Evolutionary conservation across 2,329 filamentous ascomycete species (phyloP).

Genomic region (Stagonosporopsis vannaccii): DNA sequence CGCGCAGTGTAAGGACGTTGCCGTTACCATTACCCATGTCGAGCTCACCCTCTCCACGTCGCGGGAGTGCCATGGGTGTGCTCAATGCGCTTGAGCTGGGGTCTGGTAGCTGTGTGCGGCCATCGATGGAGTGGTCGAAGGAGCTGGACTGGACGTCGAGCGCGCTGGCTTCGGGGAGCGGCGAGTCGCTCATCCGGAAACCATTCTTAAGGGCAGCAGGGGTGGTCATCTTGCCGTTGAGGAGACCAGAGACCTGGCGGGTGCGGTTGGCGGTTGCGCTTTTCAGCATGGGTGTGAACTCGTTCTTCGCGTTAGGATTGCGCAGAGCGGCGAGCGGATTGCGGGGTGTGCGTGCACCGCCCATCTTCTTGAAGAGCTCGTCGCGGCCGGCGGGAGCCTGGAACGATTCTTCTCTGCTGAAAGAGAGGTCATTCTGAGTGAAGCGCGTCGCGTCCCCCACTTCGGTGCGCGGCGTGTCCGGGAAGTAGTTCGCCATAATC

Average conservation of each 20-base stretch:
- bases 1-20: slow-evolving; percentile 87
- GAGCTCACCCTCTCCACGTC: slow-evolving; percentile 70
- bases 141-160: slow-evolving; percentile 53
- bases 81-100: slow-evolving; percentile 80
- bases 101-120: slow-evolving; percentile 77
- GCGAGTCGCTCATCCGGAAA: slow-evolving; percentile 74
- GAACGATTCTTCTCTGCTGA: slow-evolving; percentile 88
- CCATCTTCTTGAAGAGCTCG: slow-evolving; percentile 78
- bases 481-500: slow-evolving; percentile 57
- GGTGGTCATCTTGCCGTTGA: slow-evolving; percentile 58
- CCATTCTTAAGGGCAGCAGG: slow-evolving; percentile 70
- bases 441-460: slow-evolving; percentile 84
- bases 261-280: slow-evolving; percentile 74
- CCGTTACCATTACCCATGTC: slow-evolving; percentile 76
- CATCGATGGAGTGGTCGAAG: slow-evolving; percentile 62
- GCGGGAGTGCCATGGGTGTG: slow-evolving; percentile 77
- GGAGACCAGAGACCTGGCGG: slow-evolving; percentile 48
- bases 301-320: slow-evolving; percentile 66
- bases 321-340: slow-evolving; percentile 68
- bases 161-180: slow-evolving; percentile 79
- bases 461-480: slow-evolving; percentile 88
- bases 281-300: slow-evolving; percentile 95
- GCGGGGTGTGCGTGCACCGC: slow-evolving; percentile 74
- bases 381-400: slow-evolving; percentile 74
- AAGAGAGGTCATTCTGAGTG: slow-evolving; percentile 70